A percentile compares a stretch with the other conserved stretches of the same genome.
phyloP scores from a whole-genome alignment of 1,139 yeast species.

The Yamadazyma diddensiae region DNA sequence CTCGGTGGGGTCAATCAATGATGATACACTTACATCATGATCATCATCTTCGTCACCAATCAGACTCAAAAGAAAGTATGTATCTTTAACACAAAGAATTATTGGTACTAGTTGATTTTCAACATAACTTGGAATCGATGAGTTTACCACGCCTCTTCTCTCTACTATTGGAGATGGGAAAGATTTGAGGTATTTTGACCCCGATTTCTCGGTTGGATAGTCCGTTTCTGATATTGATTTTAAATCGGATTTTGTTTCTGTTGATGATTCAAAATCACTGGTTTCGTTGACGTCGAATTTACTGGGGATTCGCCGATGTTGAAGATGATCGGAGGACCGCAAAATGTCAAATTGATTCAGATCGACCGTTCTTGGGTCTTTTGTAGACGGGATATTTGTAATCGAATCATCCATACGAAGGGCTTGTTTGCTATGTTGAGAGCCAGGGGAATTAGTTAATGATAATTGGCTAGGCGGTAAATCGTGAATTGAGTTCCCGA shows the following conservation, averaged over 20 bases:
- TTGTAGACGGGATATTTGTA: not conserved
- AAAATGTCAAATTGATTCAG: not conserved
- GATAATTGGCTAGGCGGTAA: no score
- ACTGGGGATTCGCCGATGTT: not conserved
- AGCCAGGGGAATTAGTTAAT: no score
- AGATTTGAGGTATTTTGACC: no score
- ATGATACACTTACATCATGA: no score
- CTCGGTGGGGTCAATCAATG: no score
- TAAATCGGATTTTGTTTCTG: no score
- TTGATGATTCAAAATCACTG: no score
- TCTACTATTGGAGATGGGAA: no score
- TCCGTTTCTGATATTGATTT: not conserved
- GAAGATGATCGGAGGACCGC: not conserved
- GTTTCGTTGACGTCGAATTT: not conserved
- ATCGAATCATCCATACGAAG: no score
- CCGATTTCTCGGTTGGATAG: not conserved
- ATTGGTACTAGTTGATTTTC: conserved; percentile 17
- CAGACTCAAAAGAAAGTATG: conserved; percentile 26
- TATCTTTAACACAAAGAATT: conserved; percentile 18
- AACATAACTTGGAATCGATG: conserved; percentile 3
- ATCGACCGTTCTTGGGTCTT: not conserved
- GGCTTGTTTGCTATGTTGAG: no score
- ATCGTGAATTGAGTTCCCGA: no score
- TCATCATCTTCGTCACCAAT: conserved; percentile 10
- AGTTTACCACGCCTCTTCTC: not conserved